Percentiles rank a stretch among this genome's conserved stretches.
Evolutionary conservation across 371 early-diverging fungal species (phyloP).

Genomic region (Saksenaea oblongispora): DNA sequence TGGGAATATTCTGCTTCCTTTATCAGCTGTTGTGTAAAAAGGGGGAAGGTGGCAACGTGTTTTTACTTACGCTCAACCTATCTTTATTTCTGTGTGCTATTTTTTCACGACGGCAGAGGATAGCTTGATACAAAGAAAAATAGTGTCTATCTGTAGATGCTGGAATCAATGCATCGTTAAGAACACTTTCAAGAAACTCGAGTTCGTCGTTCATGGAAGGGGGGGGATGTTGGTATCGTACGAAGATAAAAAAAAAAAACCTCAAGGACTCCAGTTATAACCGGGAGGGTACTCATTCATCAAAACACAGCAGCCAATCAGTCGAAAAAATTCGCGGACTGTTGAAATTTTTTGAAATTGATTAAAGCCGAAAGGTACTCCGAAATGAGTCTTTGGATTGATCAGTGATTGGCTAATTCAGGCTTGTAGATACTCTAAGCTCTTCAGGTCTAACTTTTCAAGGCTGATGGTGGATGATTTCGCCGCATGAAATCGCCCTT

Average conservation of each 20-base stretch:
- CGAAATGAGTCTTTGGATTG: too few species aligned
- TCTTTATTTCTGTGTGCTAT: neutral
- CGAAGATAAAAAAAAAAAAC: neutral
- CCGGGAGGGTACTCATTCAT: neutral
- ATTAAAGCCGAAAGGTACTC: too few species aligned
- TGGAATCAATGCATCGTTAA: neutral
- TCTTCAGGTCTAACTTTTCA: too few species aligned
- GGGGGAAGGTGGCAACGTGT: too few species aligned
- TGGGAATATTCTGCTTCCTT: neutral
- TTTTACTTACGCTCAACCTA: constrained; percentile 3
- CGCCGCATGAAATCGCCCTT: too few species aligned
- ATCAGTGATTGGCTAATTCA: too few species aligned
- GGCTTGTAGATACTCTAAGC: too few species aligned
- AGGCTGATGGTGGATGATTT: too few species aligned
- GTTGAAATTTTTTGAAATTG: neutral
- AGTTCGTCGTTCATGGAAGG: neutral
- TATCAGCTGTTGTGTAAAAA: neutral
- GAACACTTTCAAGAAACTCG: neutral
- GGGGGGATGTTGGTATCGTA: neutral
- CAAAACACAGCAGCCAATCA: neutral
- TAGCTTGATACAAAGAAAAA: neutral
- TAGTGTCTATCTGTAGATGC: neutral
- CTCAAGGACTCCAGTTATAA: neutral
- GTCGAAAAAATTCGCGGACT: neutral
- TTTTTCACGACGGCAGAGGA: neutral